phyloP scores from a whole-genome alignment of 2,329 filamentous ascomycete genomes.

The Zymoseptoria pseudotritici region DNA sequence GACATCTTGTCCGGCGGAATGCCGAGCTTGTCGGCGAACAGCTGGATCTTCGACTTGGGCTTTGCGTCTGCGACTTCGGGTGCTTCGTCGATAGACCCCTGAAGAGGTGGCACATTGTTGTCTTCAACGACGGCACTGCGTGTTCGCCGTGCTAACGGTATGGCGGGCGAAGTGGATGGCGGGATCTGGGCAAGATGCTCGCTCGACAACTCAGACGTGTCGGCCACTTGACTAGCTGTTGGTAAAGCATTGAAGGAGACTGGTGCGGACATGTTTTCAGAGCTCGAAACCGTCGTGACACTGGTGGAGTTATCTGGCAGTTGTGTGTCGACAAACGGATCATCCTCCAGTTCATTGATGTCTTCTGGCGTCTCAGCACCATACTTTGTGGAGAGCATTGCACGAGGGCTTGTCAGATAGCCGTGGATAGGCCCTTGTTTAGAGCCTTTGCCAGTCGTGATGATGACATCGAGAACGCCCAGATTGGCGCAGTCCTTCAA shows the following conservation, averaged over 20 bases:
- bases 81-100: neutral
- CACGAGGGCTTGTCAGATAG: constrained; percentile 11
- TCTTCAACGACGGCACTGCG: neutral
- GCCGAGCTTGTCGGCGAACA: constrained; percentile 3
- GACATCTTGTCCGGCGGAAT: neutral
- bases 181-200: neutral
- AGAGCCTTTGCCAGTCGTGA: constrained; percentile 22
- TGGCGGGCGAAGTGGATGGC: constrained; percentile 1
- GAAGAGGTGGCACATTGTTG: neutral
- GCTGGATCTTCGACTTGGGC: constrained; percentile 3
- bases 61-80: neutral
- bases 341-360: constrained; percentile 1
- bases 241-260: neutral
- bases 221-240: neutral
- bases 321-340: neutral
- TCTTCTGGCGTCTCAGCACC: neutral
- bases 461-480: constrained; percentile 23
- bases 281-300: neutral
- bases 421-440: constrained; percentile 19
- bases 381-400: neutral
- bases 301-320: neutral
- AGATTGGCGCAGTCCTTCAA: constrained; percentile 25
- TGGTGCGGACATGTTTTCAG: neutral
- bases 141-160: constrained; percentile 1
- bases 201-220: neutral